Base-by-base conservation (phyloP, 2,329 filamentous ascomycete genomes). In the Ophiocordyceps camponoti-rufipedis region DNA sequence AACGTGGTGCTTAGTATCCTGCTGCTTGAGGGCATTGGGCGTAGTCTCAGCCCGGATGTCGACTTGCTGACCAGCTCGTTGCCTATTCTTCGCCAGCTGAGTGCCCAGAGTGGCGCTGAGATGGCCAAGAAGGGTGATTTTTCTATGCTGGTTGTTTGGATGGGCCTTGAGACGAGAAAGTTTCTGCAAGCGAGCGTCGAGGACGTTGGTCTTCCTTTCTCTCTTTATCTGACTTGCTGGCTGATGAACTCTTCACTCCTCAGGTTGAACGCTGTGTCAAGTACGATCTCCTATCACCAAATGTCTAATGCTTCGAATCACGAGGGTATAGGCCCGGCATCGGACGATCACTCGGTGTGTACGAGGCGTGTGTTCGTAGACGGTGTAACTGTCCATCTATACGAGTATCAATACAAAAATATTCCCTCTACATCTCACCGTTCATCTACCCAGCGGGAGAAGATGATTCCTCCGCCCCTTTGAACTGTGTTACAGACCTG, bases 1-100 rank as follows among this genome's bases (percentile, higher is more conserved):
- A 98, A 98, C 57, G 91, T 98, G 5, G 89, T 98, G 29, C 82
- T 98, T 48, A 94, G 86, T 48, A 95, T 96, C 45, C 67, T 98
- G 32, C 71, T 98, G 2, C 71, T 98, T 1, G 91, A 98, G 60
- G 91, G 91, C 7, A 98, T 96, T 55, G 91, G 91, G 0, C 75
- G 91, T 49, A 85, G 72, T 48, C 65, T 98, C 14, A 82, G 96
- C 59, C 89, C 91, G 0, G 71, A 89, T 45, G 68, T 95, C 42
- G 91, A 98, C 63, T 69, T 98, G 12, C 81, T 98, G 51, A 72
- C 68, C 56, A 88, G 85, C 56, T 86, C 88, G 8, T 67, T 98
- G 43, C 91, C 91, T 0, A 96, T 98, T 43, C 65, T 98, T 47
- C 74, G 91, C 54, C 82, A 94, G 59, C 71, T 98, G 3, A 85